These are phyloP conservation scores for Tetrahymena elliotti DNA, from an alignment of 73 alveolate species.

Conservation along the genomic window DNA sequence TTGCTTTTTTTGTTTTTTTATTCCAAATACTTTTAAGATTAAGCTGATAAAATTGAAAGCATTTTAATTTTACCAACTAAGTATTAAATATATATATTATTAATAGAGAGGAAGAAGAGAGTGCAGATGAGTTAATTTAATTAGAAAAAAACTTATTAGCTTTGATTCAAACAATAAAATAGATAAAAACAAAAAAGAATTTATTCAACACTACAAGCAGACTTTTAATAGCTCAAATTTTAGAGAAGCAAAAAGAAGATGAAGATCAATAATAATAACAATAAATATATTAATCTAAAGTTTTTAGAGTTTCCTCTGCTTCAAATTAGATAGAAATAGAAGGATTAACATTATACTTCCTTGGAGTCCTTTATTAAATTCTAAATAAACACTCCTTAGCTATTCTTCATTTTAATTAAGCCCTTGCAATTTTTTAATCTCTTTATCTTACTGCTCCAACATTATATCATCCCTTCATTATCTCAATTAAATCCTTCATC, in stretches of 20 bases:
- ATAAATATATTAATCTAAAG: neutral
- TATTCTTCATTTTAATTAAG: neutral
- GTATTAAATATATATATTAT: too few species aligned
- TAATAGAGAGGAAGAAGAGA: neutral
- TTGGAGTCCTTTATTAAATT: neutral
- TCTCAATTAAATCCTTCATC: neutral
- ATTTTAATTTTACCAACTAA: too few species aligned
- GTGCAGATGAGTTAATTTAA: neutral
- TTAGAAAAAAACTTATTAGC: neutral
- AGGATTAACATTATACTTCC: neutral
- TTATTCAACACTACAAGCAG: neutral
- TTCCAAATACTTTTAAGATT: too few species aligned
- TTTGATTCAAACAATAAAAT: neutral
- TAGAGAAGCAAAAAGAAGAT: neutral
- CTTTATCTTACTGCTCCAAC: neutral
- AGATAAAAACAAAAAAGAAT: neutral
- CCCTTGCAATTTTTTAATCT: neutral
- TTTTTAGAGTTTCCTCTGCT: neutral
- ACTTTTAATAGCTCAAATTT: neutral
- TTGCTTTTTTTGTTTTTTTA: too few species aligned
- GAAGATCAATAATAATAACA: neutral
- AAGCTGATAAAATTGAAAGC: too few species aligned
- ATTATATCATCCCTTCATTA: neutral
- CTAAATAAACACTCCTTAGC: neutral
- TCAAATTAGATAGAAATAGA: neutral